phyloP scores from a whole-genome alignment of 2,329 filamentous ascomycete species.

The Hirsutella rhossiliensis region DNA sequence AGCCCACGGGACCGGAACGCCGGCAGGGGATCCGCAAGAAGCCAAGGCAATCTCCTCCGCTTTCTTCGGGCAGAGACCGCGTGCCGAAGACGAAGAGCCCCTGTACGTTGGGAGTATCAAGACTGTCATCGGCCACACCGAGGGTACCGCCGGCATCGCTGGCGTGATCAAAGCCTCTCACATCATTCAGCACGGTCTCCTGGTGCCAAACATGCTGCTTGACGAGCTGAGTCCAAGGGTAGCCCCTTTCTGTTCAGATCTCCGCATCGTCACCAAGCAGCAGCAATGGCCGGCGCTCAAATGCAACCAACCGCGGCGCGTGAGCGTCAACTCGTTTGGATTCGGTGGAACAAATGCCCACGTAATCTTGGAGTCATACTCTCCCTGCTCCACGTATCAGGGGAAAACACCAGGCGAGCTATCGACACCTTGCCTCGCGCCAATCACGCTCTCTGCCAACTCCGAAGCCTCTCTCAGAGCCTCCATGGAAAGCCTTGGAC shows the following conservation, averaged over 20 bases:
- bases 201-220: slow-evolving; percentile 19
- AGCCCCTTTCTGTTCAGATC: slow-evolving; percentile 9
- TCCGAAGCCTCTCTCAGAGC: too few species aligned
- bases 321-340: slow-evolving; percentile 33
- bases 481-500: too few species aligned
- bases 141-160: slow-evolving; percentile 12
- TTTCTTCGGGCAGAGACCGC: slow-evolving; percentile 15
- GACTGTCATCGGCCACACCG: slow-evolving; percentile 13
- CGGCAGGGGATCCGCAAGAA: slow-evolving; percentile 12
- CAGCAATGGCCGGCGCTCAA: slow-evolving; percentile 9
- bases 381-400: neutral
- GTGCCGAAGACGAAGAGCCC: neutral
- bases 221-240: slow-evolving; percentile 14
- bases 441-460: too few species aligned
- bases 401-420: too few species aligned
- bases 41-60: slow-evolving; percentile 23
- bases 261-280: slow-evolving; percentile 10
- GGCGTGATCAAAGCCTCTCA: slow-evolving; percentile 8
- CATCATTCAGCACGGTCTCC: slow-evolving; percentile 7
- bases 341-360: slow-evolving; percentile 38
- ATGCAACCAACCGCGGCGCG: slow-evolving; percentile 17
- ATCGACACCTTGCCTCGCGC: neutral
- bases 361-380: slow-evolving; percentile 18
- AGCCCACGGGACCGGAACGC: slow-evolving; percentile 27
- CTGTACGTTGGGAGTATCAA: slow-evolving; percentile 11